Evolutionary conservation across 208 protist species (phyloP).

Genomic region (Acanthamoeba triangularis): DNA sequence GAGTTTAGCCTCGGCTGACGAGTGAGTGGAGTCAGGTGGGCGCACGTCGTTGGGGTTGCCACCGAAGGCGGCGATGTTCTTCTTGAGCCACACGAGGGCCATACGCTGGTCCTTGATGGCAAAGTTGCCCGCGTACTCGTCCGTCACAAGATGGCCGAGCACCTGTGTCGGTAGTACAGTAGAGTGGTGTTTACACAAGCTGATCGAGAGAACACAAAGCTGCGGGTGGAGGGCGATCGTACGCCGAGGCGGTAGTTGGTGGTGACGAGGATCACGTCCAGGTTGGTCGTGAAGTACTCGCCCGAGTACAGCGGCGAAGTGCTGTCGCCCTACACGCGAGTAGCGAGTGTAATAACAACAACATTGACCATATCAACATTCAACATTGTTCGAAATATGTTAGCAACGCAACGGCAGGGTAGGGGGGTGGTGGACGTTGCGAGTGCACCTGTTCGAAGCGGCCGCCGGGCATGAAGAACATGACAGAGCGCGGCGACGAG

Average conservation of each 20-base stretch:
- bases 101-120: constrained; percentile 65
- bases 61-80: constrained; percentile 76
- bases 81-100: constrained; percentile 56
- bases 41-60: constrained; percentile 69
- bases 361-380: too few species aligned
- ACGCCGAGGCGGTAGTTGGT: constrained; percentile 75
- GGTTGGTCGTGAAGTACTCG: neutral
- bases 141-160: neutral
- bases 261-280: constrained; percentile 67
- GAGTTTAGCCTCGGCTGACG: neutral
- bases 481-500: neutral
- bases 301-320: constrained; percentile 2
- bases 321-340: neutral
- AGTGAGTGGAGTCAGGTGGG: neutral
- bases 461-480: constrained; percentile 31
- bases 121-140: neutral
- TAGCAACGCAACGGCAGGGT: too few species aligned
- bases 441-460: constrained; percentile 12
- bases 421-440: too few species aligned
- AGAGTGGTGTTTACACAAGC: neutral
- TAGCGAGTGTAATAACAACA: too few species aligned
- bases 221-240: neutral
- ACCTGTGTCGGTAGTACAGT: neutral
- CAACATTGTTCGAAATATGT: too few species aligned
- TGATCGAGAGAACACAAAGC: neutral